These are phyloP conservation scores for Pichia exigua DNA, from an alignment of 805 yeast genomes.

Conservation along the genomic window DNA sequence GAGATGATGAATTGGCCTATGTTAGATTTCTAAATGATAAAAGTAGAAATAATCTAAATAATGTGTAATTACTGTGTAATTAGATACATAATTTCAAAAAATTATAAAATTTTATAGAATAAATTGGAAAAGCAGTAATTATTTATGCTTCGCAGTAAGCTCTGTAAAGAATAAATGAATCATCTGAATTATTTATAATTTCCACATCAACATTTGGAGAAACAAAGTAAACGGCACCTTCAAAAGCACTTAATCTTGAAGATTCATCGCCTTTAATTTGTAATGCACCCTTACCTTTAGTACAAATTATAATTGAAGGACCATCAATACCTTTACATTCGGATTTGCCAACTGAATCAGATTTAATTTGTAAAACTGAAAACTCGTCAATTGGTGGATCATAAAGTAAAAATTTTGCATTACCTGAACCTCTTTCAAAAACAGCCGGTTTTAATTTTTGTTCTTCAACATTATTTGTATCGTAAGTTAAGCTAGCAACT, in stretches of 20 bases:
- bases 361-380: conserved; percentile 79
- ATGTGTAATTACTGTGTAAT: neutral
- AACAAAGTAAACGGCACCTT: conserved; percentile 80
- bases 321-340: conserved; percentile 60
- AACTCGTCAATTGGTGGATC: conserved; percentile 98
- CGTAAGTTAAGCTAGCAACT: conserved; percentile 85
- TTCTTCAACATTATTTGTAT: conserved; percentile 81
- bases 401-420: conserved; percentile 59
- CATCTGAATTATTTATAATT: conserved; percentile 38
- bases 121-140: neutral
- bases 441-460: conserved; percentile 74
- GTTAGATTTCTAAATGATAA: conserved; percentile 2
- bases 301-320: conserved; percentile 79
- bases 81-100: too few species aligned
- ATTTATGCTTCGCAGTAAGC: conserved; percentile 75
- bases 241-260: conserved; percentile 39
- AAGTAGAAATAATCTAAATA: conserved; percentile 1
- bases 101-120: neutral
- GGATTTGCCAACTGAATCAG: conserved; percentile 46
- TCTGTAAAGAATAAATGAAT: conserved; percentile 69
- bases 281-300: conserved; percentile 69
- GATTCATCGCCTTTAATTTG: conserved; percentile 35
- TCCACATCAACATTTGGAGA: conserved; percentile 69
- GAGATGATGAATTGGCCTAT: conserved; percentile 3
- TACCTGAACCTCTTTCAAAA: conserved; percentile 57